These are phyloP conservation scores for Fusarium keratoplasticum DNA, from an alignment of 2,329 filamentous ascomycete genomes.

Conservation along the genomic window DNA sequence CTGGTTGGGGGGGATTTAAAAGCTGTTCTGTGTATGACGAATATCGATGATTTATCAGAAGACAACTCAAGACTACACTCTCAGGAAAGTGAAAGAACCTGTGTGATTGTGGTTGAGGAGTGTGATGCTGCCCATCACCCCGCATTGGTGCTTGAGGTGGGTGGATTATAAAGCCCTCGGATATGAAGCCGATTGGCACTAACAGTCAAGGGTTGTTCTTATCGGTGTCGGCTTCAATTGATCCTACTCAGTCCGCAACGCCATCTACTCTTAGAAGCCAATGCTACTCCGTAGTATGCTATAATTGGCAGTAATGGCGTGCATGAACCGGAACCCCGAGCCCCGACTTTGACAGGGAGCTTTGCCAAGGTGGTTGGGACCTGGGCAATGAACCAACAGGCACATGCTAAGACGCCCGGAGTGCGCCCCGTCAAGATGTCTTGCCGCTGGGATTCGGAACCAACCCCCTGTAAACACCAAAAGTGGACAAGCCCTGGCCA, in stretches of 20 bases:
- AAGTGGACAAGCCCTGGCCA: neutral
- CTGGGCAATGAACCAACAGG: neutral
- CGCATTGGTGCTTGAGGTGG: neutral
- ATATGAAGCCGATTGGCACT: neutral
- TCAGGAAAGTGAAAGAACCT: neutral
- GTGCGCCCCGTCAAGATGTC: neutral
- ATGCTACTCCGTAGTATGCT: neutral
- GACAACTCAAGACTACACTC: neutral
- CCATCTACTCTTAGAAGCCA: neutral
- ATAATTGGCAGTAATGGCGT: neutral
- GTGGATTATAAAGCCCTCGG: neutral
- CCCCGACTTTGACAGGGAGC: neutral
- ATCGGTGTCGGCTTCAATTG: neutral
- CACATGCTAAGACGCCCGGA: neutral
- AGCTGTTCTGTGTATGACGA: no score
- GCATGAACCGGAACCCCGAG: neutral
- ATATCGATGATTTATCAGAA: neutral
- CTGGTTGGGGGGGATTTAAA: neutral
- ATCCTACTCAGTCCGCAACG: neutral
- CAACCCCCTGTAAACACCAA: neutral
- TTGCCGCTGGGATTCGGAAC: neutral
- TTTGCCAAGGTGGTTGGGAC: neutral
- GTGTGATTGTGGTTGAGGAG: neutral
- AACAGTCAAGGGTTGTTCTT: neutral
- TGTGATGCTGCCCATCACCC: neutral